Conservation (phyloP, 2,329 filamentous ascomycete species). For the Didymella sp. region DNA sequence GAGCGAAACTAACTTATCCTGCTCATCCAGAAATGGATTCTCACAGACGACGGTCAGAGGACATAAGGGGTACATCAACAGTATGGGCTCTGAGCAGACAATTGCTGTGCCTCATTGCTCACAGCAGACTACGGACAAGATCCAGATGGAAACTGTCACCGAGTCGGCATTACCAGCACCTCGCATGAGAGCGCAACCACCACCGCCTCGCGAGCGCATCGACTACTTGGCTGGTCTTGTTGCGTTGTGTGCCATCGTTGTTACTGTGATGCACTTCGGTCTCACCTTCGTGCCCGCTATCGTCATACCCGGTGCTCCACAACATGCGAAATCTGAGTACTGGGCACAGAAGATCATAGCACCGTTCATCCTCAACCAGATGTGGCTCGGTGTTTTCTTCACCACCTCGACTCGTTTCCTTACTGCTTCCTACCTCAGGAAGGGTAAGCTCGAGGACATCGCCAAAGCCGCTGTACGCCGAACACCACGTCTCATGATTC, state of each 20-base stretch:
- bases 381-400: conserved; percentile 60
- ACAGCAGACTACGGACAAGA: conserved; percentile 29
- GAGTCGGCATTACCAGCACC: conserved; percentile 41
- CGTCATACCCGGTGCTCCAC: conserved; percentile 45
- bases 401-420: conserved; percentile 58
- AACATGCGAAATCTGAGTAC: conserved; percentile 52
- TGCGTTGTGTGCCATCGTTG: conserved; percentile 53
- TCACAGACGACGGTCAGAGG: conserved; percentile 11
- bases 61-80: conserved; percentile 7
- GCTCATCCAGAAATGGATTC: conserved; percentile 20
- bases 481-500: conserved; percentile 57
- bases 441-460: conserved; percentile 53
- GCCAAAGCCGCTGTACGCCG: conserved; percentile 55
- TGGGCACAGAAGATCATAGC: conserved; percentile 54
- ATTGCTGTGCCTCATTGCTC: conserved; percentile 12
- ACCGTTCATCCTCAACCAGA: conserved; percentile 55
- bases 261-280: conserved; percentile 55
- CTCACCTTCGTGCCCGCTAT: conserved; percentile 53
- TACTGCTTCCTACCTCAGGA: conserved; percentile 52
- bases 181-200: conserved; percentile 38
- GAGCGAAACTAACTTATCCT: conserved; percentile 27
- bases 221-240: conserved; percentile 58
- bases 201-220: conserved; percentile 44
- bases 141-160: conserved; percentile 40
- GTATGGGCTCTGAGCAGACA: conserved; percentile 28